These are phyloP conservation scores for Sorghum bicolor DNA, from an alignment of 176 grass and related monocot species.

Conservation along the genomic window DNA sequence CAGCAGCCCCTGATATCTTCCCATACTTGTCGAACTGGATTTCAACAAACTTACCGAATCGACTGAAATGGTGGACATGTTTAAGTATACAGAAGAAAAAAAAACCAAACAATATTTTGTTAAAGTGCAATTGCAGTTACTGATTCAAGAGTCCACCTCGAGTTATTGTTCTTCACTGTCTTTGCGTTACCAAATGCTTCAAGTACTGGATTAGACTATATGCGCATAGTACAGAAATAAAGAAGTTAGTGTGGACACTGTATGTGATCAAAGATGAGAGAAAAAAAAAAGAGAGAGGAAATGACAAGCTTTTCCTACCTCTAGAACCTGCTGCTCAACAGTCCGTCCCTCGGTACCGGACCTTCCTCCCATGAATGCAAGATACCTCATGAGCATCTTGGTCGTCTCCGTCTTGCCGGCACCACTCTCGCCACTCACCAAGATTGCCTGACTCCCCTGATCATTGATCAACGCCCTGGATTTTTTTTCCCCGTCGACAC, in stretches of 20 bases:
- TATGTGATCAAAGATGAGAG: background rate
- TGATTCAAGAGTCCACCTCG: conserved; percentile 47
- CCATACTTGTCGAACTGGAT: conserved; percentile 93
- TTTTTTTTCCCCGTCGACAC: background rate
- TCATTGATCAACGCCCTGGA: conserved; percentile 85
- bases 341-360: conserved; percentile 81
- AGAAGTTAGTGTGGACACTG: background rate
- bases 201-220: conserved; percentile 88
- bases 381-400: conserved; percentile 98
- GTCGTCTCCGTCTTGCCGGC: conserved; percentile 97
- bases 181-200: conserved; percentile 98
- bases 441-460: conserved; percentile 81
- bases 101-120: background rate
- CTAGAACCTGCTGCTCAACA: conserved; percentile 89
- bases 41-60: conserved; percentile 97
- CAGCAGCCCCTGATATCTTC: conserved; percentile 91
- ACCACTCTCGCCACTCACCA: conserved; percentile 97
- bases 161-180: conserved; percentile 96
- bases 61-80: conserved; percentile 40
- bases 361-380: conserved; percentile 94
- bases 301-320: conserved; percentile 37
- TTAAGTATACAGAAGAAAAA: background rate
- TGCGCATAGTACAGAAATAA: background rate
- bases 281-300: background rate
- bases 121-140: background rate